phyloP scores from a whole-genome alignment of 345 rosid species.

The Camelina laxa region DNA sequence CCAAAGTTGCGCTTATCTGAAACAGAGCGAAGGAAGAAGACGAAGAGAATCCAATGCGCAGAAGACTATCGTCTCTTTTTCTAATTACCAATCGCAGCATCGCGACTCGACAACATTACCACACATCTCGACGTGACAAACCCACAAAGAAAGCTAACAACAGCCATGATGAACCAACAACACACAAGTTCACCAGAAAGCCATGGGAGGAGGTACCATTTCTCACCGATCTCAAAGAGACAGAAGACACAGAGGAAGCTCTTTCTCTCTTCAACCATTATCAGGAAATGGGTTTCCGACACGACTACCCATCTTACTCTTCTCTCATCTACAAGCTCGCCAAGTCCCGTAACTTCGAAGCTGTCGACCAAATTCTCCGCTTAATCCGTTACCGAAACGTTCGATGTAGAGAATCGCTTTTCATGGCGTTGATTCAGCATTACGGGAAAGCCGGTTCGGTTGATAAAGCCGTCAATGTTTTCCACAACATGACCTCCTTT shows the following conservation, averaged over 20 bases:
- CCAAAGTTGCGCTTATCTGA: background rate
- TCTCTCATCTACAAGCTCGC: constrained; percentile 82
- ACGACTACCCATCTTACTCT: constrained; percentile 83
- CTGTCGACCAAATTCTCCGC: constrained; percentile 61
- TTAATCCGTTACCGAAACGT: constrained; percentile 51
- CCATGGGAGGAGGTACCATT: constrained; percentile 57
- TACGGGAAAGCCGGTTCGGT: constrained; percentile 63
- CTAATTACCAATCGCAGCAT: constrained; percentile 8
- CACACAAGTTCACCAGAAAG: constrained; percentile 34
- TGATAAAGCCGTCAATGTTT: constrained; percentile 62
- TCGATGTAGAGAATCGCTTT: constrained; percentile 65
- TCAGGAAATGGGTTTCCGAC: constrained; percentile 63
- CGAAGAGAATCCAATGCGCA: constrained; percentile 28
- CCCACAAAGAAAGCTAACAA: constrained; percentile 43
- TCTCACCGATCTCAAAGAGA: constrained; percentile 56
- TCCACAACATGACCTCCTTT: constrained; percentile 54
- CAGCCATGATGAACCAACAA: constrained; percentile 30
- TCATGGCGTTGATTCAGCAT: constrained; percentile 71
- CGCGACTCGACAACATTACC: constrained; percentile 36
- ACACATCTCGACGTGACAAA: constrained; percentile 38
- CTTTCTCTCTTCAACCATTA: constrained; percentile 67
- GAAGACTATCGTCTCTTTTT: constrained; percentile 8
- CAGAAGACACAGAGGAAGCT: constrained; percentile 62
- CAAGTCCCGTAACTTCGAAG: constrained; percentile 60
- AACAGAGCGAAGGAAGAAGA: constrained; percentile 26